Conservation (phyloP, 768 basidiomycete species). For the Pulveroboletus sp. region DNA sequence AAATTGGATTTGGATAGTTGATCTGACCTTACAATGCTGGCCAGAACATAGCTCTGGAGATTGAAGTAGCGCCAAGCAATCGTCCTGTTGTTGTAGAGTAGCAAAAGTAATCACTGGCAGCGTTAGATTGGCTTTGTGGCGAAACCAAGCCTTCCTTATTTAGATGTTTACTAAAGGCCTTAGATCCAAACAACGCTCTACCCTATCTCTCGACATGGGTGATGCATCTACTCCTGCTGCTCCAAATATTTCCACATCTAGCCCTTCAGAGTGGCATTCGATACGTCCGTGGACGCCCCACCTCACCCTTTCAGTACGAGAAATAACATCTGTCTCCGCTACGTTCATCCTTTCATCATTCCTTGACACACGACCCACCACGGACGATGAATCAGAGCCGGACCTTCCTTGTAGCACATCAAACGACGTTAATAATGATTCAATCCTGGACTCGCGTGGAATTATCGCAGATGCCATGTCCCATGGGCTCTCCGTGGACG, state of each 20-base stretch:
- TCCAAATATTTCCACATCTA: constrained; percentile 18
- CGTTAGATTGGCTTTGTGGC: too few species aligned
- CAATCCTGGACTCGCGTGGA: constrained; percentile 33
- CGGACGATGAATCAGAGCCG: constrained; percentile 24
- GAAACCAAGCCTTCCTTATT: constrained; percentile 3
- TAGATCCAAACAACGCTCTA: constrained; percentile 27
- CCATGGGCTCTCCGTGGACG: constrained; percentile 74
- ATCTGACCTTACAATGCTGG: too few species aligned
- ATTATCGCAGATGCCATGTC: constrained; percentile 67
- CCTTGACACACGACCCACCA: constrained; percentile 30
- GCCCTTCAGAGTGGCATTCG: constrained; percentile 53
- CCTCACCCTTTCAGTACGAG: constrained; percentile 67
- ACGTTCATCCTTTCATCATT: constrained; percentile 71
- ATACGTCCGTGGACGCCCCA: constrained; percentile 77
- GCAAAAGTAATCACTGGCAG: too few species aligned
- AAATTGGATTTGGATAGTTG: too few species aligned
- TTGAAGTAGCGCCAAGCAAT: too few species aligned
- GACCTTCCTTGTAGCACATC: constrained; percentile 33
- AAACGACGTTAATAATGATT: constrained; percentile 34
- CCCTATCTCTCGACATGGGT: constrained; percentile 10
- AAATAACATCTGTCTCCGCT: constrained; percentile 77
- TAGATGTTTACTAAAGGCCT: constrained; percentile 24
- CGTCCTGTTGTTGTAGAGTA: too few species aligned
- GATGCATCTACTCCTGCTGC: constrained; percentile 6
- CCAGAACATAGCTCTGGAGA: too few species aligned